These are phyloP conservation scores for Rhizopogon vinicolor DNA, from an alignment of 768 basidiomycete genomes.

Conservation along the genomic window DNA sequence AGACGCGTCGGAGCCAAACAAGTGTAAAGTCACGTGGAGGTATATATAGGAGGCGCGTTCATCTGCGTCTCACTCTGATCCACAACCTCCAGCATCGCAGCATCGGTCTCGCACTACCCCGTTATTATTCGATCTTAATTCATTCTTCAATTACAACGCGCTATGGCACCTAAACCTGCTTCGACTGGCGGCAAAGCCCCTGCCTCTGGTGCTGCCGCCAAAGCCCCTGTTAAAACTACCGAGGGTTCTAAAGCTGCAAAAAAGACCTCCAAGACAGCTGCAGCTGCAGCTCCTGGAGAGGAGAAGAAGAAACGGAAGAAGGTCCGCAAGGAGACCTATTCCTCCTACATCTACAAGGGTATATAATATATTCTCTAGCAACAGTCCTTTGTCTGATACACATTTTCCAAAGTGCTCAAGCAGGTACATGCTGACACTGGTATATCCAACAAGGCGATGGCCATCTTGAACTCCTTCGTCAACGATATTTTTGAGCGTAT, in stretches of 20 bases:
- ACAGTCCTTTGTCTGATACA: not conserved
- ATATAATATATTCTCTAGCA: slow-evolving; percentile 2
- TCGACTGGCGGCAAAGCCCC: slow-evolving; percentile 75
- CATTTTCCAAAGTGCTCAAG: slow-evolving; percentile 62
- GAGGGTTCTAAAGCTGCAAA: slow-evolving; percentile 68
- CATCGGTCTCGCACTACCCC: not conserved
- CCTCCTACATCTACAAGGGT: slow-evolving; percentile 92
- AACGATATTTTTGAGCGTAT: slow-evolving; percentile 96
- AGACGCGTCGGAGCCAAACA: slow-evolving; percentile 36
- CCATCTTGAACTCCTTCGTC: slow-evolving; percentile 93
- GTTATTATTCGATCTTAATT: not conserved
- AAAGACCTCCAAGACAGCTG: slow-evolving; percentile 58
- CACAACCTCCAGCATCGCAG: slow-evolving; percentile 10
- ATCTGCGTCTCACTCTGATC: slow-evolving; percentile 10
- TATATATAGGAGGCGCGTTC: slow-evolving; percentile 30
- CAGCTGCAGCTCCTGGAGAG: slow-evolving; percentile 53
- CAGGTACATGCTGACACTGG: slow-evolving; percentile 99
- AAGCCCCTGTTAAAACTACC: slow-evolving; percentile 57
- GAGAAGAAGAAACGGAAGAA: slow-evolving; percentile 90
- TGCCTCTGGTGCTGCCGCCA: slow-evolving; percentile 51
- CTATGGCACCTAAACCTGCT: slow-evolving; percentile 58
- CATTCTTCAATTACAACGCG: slow-evolving; percentile 5
- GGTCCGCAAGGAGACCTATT: slow-evolving; percentile 87
- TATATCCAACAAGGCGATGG: slow-evolving; percentile 99
- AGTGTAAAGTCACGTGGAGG: slow-evolving; percentile 24